Percentiles rank a stretch among this genome's conserved stretches.
Evolutionary conservation across 2,329 filamentous ascomycete species (phyloP).

Genomic region (Ophiocordyceps robertsii): DNA sequence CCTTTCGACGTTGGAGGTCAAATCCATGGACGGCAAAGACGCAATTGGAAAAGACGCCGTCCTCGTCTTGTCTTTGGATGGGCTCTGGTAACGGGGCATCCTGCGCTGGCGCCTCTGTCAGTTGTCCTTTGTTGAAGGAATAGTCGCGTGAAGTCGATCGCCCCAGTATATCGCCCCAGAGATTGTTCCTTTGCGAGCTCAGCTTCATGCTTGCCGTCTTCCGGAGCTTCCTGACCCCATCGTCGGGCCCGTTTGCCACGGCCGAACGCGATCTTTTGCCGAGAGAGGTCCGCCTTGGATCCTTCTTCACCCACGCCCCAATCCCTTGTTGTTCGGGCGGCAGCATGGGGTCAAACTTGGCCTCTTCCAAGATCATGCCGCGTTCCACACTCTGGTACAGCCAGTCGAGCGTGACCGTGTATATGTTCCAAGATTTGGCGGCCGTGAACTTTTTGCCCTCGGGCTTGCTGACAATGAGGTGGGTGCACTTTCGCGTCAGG

Average conservation of each 20-base stretch:
- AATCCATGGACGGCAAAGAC: slow-evolving; percentile 51
- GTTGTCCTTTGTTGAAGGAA: slow-evolving; percentile 15
- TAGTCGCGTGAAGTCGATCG: slow-evolving; percentile 20
- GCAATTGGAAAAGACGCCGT: slow-evolving; percentile 39
- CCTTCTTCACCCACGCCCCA: slow-evolving; percentile 55
- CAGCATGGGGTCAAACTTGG: slow-evolving; percentile 65
- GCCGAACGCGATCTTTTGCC: slow-evolving; percentile 48
- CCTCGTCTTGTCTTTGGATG: slow-evolving; percentile 3
- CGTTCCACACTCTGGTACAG: slow-evolving; percentile 68
- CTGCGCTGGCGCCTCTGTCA: slow-evolving; percentile 2
- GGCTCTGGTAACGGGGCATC: neutral
- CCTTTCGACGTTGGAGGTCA: slow-evolving; percentile 32
- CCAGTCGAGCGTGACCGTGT: slow-evolving; percentile 74
- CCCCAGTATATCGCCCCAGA: slow-evolving; percentile 86
- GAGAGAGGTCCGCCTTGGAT: slow-evolving; percentile 29
- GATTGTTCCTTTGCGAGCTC: slow-evolving; percentile 60
- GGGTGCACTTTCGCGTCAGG: slow-evolving; percentile 72
- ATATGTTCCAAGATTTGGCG: slow-evolving; percentile 70
- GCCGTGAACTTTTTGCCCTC: slow-evolving; percentile 84
- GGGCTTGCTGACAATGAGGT: slow-evolving; percentile 68
- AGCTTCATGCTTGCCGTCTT: slow-evolving; percentile 79
- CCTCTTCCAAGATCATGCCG: slow-evolving; percentile 83
- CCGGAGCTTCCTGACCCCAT: slow-evolving; percentile 66
- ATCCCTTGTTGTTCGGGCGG: slow-evolving; percentile 58
- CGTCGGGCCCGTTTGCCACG: slow-evolving; percentile 29